These are phyloP conservation scores for Metarhizium brunneum DNA, from an alignment of 2,329 filamentous ascomycete genomes.

Conservation along the genomic window DNA sequence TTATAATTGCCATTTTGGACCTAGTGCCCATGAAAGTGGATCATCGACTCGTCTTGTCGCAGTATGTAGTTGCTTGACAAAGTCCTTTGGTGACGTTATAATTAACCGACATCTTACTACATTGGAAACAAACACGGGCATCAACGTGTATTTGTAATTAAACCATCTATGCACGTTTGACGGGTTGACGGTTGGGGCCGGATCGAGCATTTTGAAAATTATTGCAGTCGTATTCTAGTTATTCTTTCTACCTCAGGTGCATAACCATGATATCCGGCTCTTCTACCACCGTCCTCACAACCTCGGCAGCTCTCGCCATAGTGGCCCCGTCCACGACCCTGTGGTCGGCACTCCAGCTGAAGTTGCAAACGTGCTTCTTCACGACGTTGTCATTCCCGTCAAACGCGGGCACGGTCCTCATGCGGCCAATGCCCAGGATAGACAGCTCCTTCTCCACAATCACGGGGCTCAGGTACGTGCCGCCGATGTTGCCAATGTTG, in stretches of 20 bases:
- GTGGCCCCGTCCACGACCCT: conserved; percentile 90
- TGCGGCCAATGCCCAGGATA: conserved; percentile 80
- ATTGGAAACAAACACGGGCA: no score
- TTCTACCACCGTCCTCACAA: conserved; percentile 70
- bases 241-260: conserved; percentile 52
- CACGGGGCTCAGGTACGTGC: conserved; percentile 83
- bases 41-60: no score
- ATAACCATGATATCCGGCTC: conserved; percentile 81
- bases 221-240: neutral
- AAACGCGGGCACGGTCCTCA: conserved; percentile 76
- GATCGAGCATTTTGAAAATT: neutral
- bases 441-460: conserved; percentile 86
- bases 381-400: conserved; percentile 50
- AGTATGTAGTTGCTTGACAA: no score
- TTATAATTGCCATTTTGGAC: no score
- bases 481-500: conserved; percentile 93
- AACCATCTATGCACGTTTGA: no score
- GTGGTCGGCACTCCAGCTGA: conserved; percentile 96
- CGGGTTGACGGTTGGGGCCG: no score
- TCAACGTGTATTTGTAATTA: no score
- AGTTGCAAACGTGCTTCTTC: conserved; percentile 72
- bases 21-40: no score
- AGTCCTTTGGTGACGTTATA: no score
- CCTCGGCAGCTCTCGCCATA: conserved; percentile 81
- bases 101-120: no score